Evolutionary conservation across 2,329 filamentous ascomycete genomes (phyloP), one percentile per base, ranked within the genome.

Genomic region (Diaporthe aspalathi): DNA sequence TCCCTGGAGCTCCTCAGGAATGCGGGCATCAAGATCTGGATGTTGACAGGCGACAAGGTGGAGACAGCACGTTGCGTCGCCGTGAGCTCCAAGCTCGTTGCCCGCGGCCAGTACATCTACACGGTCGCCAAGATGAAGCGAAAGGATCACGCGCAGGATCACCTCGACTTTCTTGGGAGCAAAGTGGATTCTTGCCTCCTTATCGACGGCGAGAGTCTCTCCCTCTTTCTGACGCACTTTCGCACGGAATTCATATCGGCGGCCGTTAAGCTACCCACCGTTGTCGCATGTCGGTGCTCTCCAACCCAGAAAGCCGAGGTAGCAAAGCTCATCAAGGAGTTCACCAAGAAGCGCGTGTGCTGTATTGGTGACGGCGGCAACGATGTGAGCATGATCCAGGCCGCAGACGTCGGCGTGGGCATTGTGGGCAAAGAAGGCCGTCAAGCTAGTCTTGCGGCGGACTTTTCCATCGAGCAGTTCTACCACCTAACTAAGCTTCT

Each of bases 1-100:
- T 97, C 94, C 0, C 87, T 99, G 7, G 97, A 99, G 81, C 89
- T 99, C 6, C 88, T 99, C 67, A 93, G 96, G 75, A 99, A 99
- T 77, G 96, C 96, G 0, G 96, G 96, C 32, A 96, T 99, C 83
- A 98, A 98, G 81, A 98, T 99, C 65, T 99, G 96, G 96, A 99
- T 99, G 96, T 86, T 99, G 79, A 99, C 96, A 0, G 96, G 96
- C 57, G 96, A 99, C 86, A 99, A 99, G 82, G 94, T 99, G 3
- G 96, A 99, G 83, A 99, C 96, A 17, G 96, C 96, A 20, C 91
- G 96, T 45, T 99, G 96, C 81, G 95, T 99, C 16, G 97, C 96
- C 2, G 93, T 99, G 53, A 97, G 93, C 78, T 95, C 95, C 38
- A 98, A 98, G 80, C 88, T 99, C 8, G 96, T 99, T 17, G 92